Evolutionary conservation across 306 rosid species (phyloP), one percentile per base, ranked within the genome.

Genomic region (Vigna radiata): DNA sequence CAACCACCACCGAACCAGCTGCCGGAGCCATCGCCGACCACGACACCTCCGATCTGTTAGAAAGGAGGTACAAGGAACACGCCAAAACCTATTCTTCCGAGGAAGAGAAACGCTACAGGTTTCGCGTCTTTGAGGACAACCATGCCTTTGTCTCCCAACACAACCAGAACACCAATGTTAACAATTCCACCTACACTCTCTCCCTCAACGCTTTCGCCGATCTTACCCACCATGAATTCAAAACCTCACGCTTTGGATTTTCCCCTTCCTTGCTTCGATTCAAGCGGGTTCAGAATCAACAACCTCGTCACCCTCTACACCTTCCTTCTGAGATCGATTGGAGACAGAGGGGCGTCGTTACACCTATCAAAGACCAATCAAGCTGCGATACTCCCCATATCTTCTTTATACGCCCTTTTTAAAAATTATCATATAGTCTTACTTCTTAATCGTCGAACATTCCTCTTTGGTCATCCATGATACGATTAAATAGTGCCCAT

Each of bases 201-300:
- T 90, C 93, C 39, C 90, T 94, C 59, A 94, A 94, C 84, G 87
- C 91, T 41, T 90, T 88, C 33, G 91, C 98, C 15, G 97, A 92
- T 90, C 95, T 94, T 66, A 86, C 92, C 23, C 89, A 88, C 86
- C 90, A 83, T 33, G 97, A 94, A 84, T 94, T 94, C 88, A 90
- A 83, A 81, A 72, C 85, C 85, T 83, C 92, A 82, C 98, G 92
- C 33, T 84, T 90, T 41, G 95, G 97, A 16, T 73, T 90, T 13
- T 82, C 94, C 18, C 72, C 91, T 37, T 55, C 86, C 11, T 66
- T 85, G 54, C 84, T 79, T 48, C 61, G 69, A 56, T 77, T 86
- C 61, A 50, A 56, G 50, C 77, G 37, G 18, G 19, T 7, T 9
- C 59, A 65, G 65, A 43, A 70, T 75, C 82, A 53, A 8, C 74